A percentile compares a stretch with the other conserved stretches of the same genome.
Evolutionary conservation across 2,329 filamentous ascomycete species (phyloP).

Genomic region (Penicillium sp.): DNA sequence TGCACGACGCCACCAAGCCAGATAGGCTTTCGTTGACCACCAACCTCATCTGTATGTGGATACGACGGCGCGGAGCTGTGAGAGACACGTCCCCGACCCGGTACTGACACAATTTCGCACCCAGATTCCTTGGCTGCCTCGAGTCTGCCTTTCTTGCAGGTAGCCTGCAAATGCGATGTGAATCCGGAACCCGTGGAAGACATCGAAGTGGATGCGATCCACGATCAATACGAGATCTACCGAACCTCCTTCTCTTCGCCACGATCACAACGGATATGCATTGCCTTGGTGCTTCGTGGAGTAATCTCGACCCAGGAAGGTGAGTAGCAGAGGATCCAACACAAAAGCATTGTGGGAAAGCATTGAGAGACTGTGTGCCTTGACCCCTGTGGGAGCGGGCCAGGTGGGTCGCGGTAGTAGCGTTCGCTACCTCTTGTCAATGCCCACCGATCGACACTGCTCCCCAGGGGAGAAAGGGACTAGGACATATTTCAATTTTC

Average conservation of each 20-base stretch:
- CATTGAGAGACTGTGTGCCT: slow-evolving; percentile 14
- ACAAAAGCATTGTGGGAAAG: slow-evolving; percentile 5
- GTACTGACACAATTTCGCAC: neutral
- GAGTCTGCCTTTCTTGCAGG: slow-evolving; percentile 73
- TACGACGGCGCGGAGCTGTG: neutral
- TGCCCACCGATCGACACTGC: slow-evolving; percentile 25
- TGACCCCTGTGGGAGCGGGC: slow-evolving; percentile 21
- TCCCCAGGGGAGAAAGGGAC: slow-evolving; percentile 8
- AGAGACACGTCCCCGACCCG: neutral
- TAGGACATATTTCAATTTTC: slow-evolving; percentile 13
- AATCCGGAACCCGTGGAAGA: slow-evolving; percentile 56
- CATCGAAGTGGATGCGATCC: slow-evolving; percentile 71
- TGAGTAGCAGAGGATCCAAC: slow-evolving; percentile 49
- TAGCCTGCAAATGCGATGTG: slow-evolving; percentile 87
- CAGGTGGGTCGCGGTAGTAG: slow-evolving; percentile 31
- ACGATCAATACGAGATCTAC: slow-evolving; percentile 70
- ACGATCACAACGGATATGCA: slow-evolving; percentile 72
- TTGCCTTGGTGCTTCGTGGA: slow-evolving; percentile 72
- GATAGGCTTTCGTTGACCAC: slow-evolving; percentile 74
- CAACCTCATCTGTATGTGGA: slow-evolving; percentile 72
- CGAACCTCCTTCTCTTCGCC: slow-evolving; percentile 70
- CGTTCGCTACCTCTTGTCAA: slow-evolving; percentile 29
- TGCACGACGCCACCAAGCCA: slow-evolving; percentile 84
- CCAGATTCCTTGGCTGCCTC: slow-evolving; percentile 73
- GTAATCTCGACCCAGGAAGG: slow-evolving; percentile 69